Percentiles rank a stretch among this genome's conserved stretches.
Conservation (phyloP, 2,329 filamentous ascomycete genomes). For the Polychaeton citri region DNA sequence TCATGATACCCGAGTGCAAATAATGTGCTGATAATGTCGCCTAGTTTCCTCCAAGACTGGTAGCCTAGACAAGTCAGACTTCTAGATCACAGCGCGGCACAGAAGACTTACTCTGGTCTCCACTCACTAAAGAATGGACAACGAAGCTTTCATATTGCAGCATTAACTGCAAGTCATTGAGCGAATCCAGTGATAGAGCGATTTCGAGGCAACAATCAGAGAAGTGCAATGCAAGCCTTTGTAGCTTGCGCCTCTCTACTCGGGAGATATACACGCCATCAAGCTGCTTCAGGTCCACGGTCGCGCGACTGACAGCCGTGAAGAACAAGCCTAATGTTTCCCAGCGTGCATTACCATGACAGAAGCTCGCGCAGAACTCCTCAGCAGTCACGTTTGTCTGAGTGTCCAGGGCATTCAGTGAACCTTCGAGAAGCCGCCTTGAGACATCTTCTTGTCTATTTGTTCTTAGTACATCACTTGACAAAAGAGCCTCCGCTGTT, state of each 20-base stretch:
- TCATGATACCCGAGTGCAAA: slow-evolving; percentile 37
- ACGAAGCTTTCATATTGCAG: slow-evolving; percentile 36
- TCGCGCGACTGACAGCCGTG: slow-evolving; percentile 25
- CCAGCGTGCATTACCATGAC: slow-evolving; percentile 20
- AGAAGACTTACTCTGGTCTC: slow-evolving; percentile 28
- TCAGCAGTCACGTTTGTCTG: not conserved
- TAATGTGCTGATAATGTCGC: slow-evolving; percentile 33
- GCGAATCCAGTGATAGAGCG: slow-evolving; percentile 19
- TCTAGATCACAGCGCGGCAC: not conserved
- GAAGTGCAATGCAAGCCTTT: not conserved
- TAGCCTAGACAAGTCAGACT: slow-evolving; percentile 29
- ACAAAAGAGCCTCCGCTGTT: slow-evolving; percentile 5
- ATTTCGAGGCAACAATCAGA: slow-evolving; percentile 25
- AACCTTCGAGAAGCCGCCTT: slow-evolving; percentile 3
- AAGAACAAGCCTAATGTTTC: slow-evolving; percentile 29
- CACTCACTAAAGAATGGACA: slow-evolving; percentile 30
- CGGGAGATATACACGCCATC: slow-evolving; percentile 17
- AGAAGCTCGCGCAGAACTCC: slow-evolving; percentile 2
- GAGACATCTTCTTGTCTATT: slow-evolving; percentile 2
- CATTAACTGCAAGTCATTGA: slow-evolving; percentile 34
- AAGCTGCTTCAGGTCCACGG: slow-evolving; percentile 18
- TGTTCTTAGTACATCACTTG: slow-evolving; percentile 4
- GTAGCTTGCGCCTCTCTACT: slow-evolving; percentile 18
- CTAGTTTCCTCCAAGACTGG: slow-evolving; percentile 33
- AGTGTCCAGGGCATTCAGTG: not conserved